Percentiles rank a stretch among this genome's conserved stretches.
phyloP scores from a whole-genome alignment of 2,329 filamentous ascomycete genomes.

The Tetracladium maxilliforme region DNA sequence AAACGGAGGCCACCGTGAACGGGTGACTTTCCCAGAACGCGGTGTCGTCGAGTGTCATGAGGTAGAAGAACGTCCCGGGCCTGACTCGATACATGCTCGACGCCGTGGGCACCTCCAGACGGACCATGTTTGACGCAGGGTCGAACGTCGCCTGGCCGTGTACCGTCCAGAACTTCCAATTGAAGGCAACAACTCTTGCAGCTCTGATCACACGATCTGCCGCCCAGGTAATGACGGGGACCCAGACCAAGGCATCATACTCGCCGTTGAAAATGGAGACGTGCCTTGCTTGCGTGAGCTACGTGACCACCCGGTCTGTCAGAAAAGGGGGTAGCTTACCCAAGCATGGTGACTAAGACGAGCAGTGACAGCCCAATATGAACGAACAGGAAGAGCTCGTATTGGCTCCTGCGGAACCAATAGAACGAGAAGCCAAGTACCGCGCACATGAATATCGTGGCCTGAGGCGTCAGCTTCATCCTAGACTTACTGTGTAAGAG shows the following conservation, averaged over 20 bases:
- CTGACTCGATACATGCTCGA: slow-evolving; percentile 16
- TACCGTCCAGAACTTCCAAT: slow-evolving; percentile 12
- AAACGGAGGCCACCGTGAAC: slow-evolving; percentile 25
- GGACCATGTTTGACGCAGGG: slow-evolving; percentile 22
- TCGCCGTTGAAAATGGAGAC: neutral
- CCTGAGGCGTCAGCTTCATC: neutral
- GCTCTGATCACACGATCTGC: neutral
- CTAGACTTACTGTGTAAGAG: slow-evolving; percentile 26
- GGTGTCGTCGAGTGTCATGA: slow-evolving; percentile 23
- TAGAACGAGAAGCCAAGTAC: slow-evolving; percentile 27
- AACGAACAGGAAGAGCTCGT: slow-evolving; percentile 31
- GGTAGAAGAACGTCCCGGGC: slow-evolving; percentile 28
- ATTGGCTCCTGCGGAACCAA: slow-evolving; percentile 35
- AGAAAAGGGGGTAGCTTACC: slow-evolving; percentile 17
- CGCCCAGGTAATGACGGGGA: neutral
- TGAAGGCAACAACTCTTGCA: slow-evolving; percentile 1
- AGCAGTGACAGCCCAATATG: slow-evolving; percentile 37
- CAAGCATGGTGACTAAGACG: slow-evolving; percentile 32
- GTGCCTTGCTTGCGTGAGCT: neutral
- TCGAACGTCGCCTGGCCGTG: slow-evolving; percentile 19
- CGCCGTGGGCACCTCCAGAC: slow-evolving; percentile 20
- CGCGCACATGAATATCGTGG: slow-evolving; percentile 9
- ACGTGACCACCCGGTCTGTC: neutral
- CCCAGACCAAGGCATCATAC: neutral
- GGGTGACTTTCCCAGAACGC: slow-evolving; percentile 33